phyloP scores from a whole-genome alignment of 2,329 filamentous ascomycete species.

The Aspergillus sp. region DNA sequence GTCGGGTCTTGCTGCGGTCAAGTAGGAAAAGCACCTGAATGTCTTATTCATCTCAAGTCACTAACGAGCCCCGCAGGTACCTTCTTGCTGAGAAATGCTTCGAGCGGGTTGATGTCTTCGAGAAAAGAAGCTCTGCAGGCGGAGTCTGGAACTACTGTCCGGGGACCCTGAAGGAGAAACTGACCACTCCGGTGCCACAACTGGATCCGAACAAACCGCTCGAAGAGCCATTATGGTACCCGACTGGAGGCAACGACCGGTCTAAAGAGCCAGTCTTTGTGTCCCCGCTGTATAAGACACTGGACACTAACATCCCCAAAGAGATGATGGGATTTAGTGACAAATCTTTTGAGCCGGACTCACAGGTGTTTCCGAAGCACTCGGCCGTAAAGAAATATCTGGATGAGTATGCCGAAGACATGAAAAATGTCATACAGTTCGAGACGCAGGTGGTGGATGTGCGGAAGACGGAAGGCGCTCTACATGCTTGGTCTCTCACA shows the following conservation, averaged over 20 bases:
- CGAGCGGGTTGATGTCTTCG: constrained; percentile 72
- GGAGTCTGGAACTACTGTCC: constrained; percentile 83
- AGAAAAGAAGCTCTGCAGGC: constrained; percentile 74
- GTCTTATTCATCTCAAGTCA: background rate
- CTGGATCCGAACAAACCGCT: constrained; percentile 61
- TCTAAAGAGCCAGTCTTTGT: constrained; percentile 62
- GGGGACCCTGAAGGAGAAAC: constrained; percentile 47
- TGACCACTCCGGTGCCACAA: constrained; percentile 62
- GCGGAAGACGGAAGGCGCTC: constrained; percentile 37
- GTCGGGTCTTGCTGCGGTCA: constrained; percentile 74
- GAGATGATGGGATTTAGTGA: constrained; percentile 79
- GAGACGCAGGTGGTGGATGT: constrained; percentile 69
- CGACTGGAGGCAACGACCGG: constrained; percentile 25
- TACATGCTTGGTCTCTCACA: constrained; percentile 61
- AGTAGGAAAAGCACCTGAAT: constrained; percentile 43
- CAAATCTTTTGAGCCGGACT: constrained; percentile 62
- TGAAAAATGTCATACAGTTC: constrained; percentile 69
- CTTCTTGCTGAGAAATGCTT: constrained; percentile 72
- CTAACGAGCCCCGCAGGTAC: constrained; percentile 54
- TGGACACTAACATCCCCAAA: constrained; percentile 86
- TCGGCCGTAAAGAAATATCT: constrained; percentile 73
- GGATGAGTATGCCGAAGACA: constrained; percentile 66
- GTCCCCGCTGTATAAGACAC: constrained; percentile 77
- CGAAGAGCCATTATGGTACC: constrained; percentile 62
- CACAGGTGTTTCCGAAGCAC: constrained; percentile 73